Evolutionary conservation across 805 yeast genomes (phyloP).

Genomic region (Millerozyma miso): DNA sequence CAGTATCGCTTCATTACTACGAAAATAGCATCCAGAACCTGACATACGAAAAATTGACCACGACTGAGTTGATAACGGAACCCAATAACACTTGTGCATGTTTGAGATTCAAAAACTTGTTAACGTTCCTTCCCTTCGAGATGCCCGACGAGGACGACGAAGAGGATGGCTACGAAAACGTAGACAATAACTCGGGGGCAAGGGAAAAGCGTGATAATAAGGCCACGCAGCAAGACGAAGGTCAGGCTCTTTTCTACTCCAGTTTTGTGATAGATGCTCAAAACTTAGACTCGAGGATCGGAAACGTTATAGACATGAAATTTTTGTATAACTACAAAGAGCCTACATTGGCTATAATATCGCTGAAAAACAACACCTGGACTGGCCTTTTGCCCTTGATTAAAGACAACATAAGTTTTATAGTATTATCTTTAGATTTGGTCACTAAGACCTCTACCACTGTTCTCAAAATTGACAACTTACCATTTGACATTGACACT

Average conservation of each 20-base stretch:
- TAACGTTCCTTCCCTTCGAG: slow-evolving; percentile 68
- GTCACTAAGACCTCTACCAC: slow-evolving; percentile 55
- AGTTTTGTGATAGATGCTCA: slow-evolving; percentile 60
- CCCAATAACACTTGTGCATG: slow-evolving; percentile 56
- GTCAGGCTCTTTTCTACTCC: slow-evolving; percentile 33
- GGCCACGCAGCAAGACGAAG: slow-evolving; percentile 5
- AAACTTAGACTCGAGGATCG: slow-evolving; percentile 53
- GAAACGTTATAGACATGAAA: slow-evolving; percentile 63
- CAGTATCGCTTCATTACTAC: slow-evolving; percentile 81
- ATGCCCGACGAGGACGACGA: slow-evolving; percentile 33
- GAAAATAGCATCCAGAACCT: slow-evolving; percentile 59
- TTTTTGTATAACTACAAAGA: slow-evolving; percentile 73
- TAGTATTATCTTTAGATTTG: slow-evolving; percentile 67
- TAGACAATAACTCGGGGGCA: slow-evolving; percentile 10
- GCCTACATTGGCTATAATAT: slow-evolving; percentile 74
- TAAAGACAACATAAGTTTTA: slow-evolving; percentile 59
- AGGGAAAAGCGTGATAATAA: slow-evolving; percentile 3
- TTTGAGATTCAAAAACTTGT: slow-evolving; percentile 58
- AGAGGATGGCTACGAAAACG: slow-evolving; percentile 11
- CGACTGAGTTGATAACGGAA: slow-evolving; percentile 53
- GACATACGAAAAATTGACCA: slow-evolving; percentile 39
- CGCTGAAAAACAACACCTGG: slow-evolving; percentile 61
- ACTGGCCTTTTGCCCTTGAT: slow-evolving; percentile 62
- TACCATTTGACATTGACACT: slow-evolving; percentile 72
- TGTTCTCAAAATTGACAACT: slow-evolving; percentile 56